phyloP scores from a whole-genome alignment of 805 yeast genomes.

The Spathaspora arborariae region DNA sequence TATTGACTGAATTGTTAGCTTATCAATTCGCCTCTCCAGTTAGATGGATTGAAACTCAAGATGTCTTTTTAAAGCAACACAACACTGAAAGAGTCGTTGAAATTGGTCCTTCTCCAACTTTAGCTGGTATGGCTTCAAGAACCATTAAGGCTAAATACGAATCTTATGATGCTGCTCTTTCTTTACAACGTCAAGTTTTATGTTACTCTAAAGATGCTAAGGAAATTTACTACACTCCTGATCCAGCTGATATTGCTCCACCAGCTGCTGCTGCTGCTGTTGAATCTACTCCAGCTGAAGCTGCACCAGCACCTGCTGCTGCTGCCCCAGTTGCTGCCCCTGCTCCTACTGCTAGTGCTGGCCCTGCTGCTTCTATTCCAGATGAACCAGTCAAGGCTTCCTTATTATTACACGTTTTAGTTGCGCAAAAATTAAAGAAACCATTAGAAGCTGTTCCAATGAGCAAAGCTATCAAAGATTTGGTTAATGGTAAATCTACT shows the following conservation, averaged over 20 bases:
- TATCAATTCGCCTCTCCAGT: slow-evolving; percentile 99
- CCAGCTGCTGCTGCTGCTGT: slow-evolving; percentile 22
- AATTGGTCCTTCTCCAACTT: slow-evolving; percentile 97
- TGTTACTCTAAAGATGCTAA: slow-evolving; percentile 95
- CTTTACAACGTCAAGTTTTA: slow-evolving; percentile 88
- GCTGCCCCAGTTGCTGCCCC: slow-evolving; percentile 55
- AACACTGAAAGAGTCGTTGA: slow-evolving; percentile 97
- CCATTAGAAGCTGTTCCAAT: slow-evolving; percentile 79
- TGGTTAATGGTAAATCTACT: slow-evolving; percentile 98
- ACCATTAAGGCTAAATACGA: slow-evolving; percentile 94
- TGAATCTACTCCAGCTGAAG: slow-evolving; percentile 45
- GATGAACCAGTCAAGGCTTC: slow-evolving; percentile 89
- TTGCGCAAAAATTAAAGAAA: slow-evolving; percentile 95
- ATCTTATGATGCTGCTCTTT: slow-evolving; percentile 95
- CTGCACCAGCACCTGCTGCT: slow-evolving; percentile 56
- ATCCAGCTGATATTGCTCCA: slow-evolving; percentile 54
- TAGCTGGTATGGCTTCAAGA: slow-evolving; percentile 98
- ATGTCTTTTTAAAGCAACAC: slow-evolving; percentile 88
- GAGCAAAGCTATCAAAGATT: slow-evolving; percentile 91
- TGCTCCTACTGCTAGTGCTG: slow-evolving; percentile 66
- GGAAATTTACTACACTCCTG: slow-evolving; percentile 93
- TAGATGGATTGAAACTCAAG: slow-evolving; percentile 99
- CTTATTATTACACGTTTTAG: slow-evolving; percentile 79
- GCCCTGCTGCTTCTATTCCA: slow-evolving; percentile 77
- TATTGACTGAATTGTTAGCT: slow-evolving; percentile 93